Base-by-base conservation (phyloP, 352 stramenopile species). In the Phytophthora vignae region DNA sequence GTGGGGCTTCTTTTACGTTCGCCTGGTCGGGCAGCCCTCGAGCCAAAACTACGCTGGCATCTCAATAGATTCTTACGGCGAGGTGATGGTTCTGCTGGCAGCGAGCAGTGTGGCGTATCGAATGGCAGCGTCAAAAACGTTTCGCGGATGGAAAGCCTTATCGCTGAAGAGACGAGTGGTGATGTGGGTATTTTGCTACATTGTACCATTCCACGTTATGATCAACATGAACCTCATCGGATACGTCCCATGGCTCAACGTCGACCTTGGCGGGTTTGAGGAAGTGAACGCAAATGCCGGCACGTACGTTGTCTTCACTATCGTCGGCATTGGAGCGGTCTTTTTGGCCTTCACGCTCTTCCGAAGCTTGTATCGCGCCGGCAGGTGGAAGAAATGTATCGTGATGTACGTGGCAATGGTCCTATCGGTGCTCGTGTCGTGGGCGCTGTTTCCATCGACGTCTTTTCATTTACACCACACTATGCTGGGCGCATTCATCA, bases 1-100 rank as follows among this genome's bases (percentile, higher is more conserved):
- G 12, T 95, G 81, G 79, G 88, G 87, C 12, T 93, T 92, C 59
- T 83, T 93, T 59, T 95, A 94, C 67, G 84, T 90, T 54, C 73
- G 81, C 5, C 46, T 94, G 19, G 72, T 94, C 21, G 87, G 84
- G 1, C 84, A 93, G 53, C 81, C 88, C 4, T 67, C 73, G 14
- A 85, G 79, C 55, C 72, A 89, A 33, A 71, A 95, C 71, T 95
- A 95, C 62, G 62, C 60, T 11, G 56, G 31, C 19, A 88, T 92
- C 49, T 68, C 69, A 2, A 74, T 94, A 54, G 60, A 68, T 36
- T 78, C 83, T 2, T 84, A 90, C 31, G 82, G 82, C 10, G 83
- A 95, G 21, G 75, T 92, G 14, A 78, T 93, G 48, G 72, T 95
- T 48, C 63, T 95, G 29, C 72, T 94, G 9, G 86, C 86, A 0